Conservation (phyloP, 306 rosid species). For the Acmispon strigosus region DNA sequence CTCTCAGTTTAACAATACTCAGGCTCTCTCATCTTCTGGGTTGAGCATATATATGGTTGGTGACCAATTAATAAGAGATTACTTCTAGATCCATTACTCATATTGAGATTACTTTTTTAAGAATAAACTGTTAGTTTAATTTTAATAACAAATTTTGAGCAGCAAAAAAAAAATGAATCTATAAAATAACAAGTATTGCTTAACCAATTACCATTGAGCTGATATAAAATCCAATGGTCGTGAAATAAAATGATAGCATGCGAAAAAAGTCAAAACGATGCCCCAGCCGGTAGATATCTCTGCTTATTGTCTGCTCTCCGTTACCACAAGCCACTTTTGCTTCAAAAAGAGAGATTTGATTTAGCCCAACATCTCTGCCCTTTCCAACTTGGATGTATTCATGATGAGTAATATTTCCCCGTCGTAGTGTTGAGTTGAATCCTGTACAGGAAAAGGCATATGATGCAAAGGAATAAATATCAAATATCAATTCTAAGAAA, state of each 20-base stretch:
- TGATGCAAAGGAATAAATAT: conserved; percentile 20
- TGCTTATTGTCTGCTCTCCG: conserved; percentile 90
- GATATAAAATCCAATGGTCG: conserved; percentile 80
- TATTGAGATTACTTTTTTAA: neutral
- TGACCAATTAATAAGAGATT: neutral
- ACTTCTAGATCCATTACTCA: neutral
- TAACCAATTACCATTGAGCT: conserved; percentile 74
- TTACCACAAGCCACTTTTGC: conserved; percentile 97
- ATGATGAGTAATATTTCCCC: conserved; percentile 93
- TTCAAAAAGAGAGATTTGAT: conserved; percentile 94
- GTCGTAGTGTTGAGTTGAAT: conserved; percentile 81
- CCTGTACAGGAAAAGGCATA: conserved; percentile 38
- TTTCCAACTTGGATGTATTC: conserved; percentile 98
- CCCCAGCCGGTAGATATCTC: conserved; percentile 88
- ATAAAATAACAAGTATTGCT: neutral
- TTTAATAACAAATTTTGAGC: neutral
- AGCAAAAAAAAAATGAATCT: neutral
- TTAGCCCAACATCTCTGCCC: conserved; percentile 98
- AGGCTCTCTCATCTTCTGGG: neutral
- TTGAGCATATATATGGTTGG: neutral
- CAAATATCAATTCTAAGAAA: neutral
- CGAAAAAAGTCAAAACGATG: conserved; percentile 99
- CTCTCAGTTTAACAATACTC: neutral
- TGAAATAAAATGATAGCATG: conserved; percentile 83
- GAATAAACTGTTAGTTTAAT: neutral